A percentile compares a stretch with the other conserved stretches of the same genome.
Evolutionary conservation across 139 green algal species (phyloP).

Genomic region (Edaphochlamys debaryana): DNA sequence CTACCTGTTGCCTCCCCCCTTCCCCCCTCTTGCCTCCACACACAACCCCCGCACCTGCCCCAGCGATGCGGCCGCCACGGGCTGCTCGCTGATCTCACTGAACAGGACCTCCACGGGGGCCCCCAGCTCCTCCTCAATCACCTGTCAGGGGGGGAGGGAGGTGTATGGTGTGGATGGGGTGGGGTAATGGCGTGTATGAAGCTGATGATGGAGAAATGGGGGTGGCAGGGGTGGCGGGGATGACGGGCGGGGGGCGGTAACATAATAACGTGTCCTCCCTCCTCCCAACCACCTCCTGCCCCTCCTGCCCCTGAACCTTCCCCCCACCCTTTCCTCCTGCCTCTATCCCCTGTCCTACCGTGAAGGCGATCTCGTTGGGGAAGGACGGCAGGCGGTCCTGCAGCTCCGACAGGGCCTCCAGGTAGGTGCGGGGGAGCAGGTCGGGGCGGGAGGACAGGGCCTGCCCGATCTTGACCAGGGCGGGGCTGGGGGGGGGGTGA

Average conservation of each 20-base stretch:
- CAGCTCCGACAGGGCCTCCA: conserved; percentile 78
- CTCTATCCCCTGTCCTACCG: not conserved
- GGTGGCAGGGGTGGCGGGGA: no score
- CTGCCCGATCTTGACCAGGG: conserved; percentile 94
- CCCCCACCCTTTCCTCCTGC: not conserved
- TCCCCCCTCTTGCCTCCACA: no score
- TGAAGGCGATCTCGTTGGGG: conserved; percentile 70
- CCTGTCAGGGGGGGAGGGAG: conserved; percentile 2
- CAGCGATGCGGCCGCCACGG: conserved; percentile 87
- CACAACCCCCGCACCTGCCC: conserved; percentile 83
- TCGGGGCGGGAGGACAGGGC: conserved; percentile 81
- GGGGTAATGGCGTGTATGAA: no score
- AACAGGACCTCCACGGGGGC: conserved; percentile 69
- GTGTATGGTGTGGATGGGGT: no score
- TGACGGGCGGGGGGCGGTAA: no score
- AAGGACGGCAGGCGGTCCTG: conserved; percentile 84
- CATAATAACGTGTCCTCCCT: no score
- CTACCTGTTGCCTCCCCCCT: no score
- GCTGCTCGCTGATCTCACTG: conserved; percentile 69
- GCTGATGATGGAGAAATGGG: no score
- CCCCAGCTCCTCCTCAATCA: conserved; percentile 91
- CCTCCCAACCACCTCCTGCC: no score
- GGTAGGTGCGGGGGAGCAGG: conserved; percentile 76
- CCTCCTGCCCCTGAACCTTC: not conserved
- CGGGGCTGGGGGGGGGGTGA: conserved; percentile 50